Evolutionary conservation across 2,329 filamentous ascomycete species (phyloP), one percentile per base, ranked within the genome.

Genomic region (Anthostomella pinea): DNA sequence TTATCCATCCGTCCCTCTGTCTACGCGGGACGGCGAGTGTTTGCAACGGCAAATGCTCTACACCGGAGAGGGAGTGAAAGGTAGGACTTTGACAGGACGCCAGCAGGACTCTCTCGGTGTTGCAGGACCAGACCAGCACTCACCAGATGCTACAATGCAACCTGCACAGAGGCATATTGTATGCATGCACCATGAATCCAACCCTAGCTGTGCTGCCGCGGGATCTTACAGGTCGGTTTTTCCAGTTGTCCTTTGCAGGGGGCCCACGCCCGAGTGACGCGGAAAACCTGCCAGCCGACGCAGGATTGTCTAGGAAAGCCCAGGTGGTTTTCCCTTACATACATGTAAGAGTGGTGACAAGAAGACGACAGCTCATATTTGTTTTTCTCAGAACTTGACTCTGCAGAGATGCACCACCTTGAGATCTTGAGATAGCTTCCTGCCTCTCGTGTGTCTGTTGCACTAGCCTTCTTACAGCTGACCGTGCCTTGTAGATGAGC

Each of bases 181-280:
- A 31, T 31, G 25, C 30, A 44, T 41, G 43, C 35, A 45, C 23
- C 38, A 31, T 34, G 42, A 38, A 38, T 38, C 45, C 48, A 35
- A 39, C 33, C 31, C 37, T 42, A 22, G 7, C 21, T 13, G 13
- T 27, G 46, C 44, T 38, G 36, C 23, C 38, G 42, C 23, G 41
- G 36, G 32, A 46, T 46, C 45, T 49, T 51, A 52, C 46, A 51
- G 47, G 49, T 46, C 49, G 46, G 43, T 41, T 41, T 34, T 30
- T 20, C 38, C 34, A 42, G 37, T 30, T 39, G 33, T 26, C 39
- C 34, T 38, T 38, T 21, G 33, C 38, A 37, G 46, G 43, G 48
- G 34, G 27, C 33, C 43, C 38, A 44, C 42, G 45, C 46, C 42
- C 47, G 41, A 45, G 49, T 53, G 49, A 53, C 49, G 49, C 46